phyloP scores from a whole-genome alignment of 164 flowering plant genomes.

The Saururus chinensis region DNA sequence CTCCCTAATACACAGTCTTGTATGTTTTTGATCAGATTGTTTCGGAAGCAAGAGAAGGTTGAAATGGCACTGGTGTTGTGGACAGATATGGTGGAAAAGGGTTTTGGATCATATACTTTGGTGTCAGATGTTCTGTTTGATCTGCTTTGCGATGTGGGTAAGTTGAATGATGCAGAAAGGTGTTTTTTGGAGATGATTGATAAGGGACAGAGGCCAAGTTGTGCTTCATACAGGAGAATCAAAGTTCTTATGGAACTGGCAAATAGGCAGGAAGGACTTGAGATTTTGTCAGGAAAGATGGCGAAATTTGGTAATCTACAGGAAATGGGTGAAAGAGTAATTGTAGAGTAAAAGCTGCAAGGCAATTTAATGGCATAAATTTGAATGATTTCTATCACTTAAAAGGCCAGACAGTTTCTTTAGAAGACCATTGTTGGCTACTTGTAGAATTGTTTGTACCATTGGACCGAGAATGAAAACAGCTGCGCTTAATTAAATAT shows the following conservation, averaged over 20 bases:
- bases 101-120: constrained; percentile 70
- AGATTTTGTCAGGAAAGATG: constrained; percentile 54
- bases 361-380: background rate
- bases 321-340: background rate
- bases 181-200: constrained; percentile 85
- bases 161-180: constrained; percentile 72
- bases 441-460: background rate
- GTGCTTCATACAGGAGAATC: constrained; percentile 62
- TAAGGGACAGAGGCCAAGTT: constrained; percentile 81
- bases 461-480: background rate
- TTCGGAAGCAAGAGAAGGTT: constrained; percentile 65
- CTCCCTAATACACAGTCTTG: constrained; percentile 82
- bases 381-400: background rate
- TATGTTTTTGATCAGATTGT: constrained; percentile 74
- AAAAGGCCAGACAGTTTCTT: background rate
- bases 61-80: constrained; percentile 70
- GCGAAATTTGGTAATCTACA: constrained; percentile 21
- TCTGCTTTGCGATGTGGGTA: constrained; percentile 83
- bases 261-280: constrained; percentile 43
- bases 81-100: constrained; percentile 86
- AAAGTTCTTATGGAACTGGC: constrained; percentile 92
- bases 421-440: background rate
- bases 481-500: too few relatives aligned
- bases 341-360: too few relatives aligned
- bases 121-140: constrained; percentile 86